Base-by-base conservation (phyloP, 2,329 filamentous ascomycete species). In the Fulvia fulva region DNA sequence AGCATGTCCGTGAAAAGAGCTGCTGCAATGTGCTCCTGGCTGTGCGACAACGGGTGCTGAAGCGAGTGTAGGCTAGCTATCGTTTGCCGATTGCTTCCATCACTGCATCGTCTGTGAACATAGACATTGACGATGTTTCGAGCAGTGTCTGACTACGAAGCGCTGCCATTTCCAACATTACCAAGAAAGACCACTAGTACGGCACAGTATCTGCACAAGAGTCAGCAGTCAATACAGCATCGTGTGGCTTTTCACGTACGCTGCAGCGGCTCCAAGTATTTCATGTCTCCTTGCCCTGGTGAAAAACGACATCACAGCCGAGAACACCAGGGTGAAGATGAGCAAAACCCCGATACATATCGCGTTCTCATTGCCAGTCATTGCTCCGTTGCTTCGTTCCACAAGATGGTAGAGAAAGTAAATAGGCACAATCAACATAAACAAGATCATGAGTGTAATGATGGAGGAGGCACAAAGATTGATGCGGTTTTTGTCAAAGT, bases 351-450 rank as follows among this genome's bases (percentile, higher is more conserved):
- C 64, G 12, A 68, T 65, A 21, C 65, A 70, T 16, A 63, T 61
- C 1, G 53, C 60, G 14, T 67, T 64, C 6, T 61, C 60, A 5
- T 57, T 57, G 5, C 55, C 45, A 12, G 44, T 30, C 12, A 63
- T 37, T 4, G 32, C 34, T 21, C 55, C 57, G 19, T 56, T 28
- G 0, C 59, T 63, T 1, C 43, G 50, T 12, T 61, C 63, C 2
- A 65, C 60, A 9, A 71, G 56, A 41, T 65, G 66, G 50, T 66
- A 70, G 1, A 72, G 56, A 1, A 68, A 45, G 45, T 68, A 69
- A 3, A 70, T 65, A 0, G 69, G 70, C 7, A 71, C 57, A 1
- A 70, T 57, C 4, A 71, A 61, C 6, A 72, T 62, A 3, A 61
- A 23, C 9, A 69, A 43, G 1, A 72, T 67, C 28, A 65, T 61